Conservation (phyloP, 2,329 filamentous ascomycete genomes). For the Pseudogymnoascus sp. region DNA sequence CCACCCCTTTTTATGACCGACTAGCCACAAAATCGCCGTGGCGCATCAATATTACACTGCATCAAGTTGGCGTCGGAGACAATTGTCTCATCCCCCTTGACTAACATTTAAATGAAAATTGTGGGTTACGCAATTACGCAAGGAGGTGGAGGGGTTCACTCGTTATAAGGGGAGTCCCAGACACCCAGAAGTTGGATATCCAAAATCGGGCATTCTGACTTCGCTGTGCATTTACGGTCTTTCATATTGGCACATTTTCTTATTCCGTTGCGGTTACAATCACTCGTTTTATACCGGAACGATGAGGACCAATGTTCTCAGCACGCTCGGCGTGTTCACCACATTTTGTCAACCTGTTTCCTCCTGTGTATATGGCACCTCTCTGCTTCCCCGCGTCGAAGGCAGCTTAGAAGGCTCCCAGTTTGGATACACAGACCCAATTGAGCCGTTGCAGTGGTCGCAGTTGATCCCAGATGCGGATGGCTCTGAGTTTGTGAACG, state of each 20-base stretch:
- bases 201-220: neutral
- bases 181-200: neutral
- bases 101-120: neutral
- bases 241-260: neutral
- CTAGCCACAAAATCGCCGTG: neutral
- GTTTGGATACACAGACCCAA: neutral
- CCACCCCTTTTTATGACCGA: neutral
- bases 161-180: constrained; percentile 2
- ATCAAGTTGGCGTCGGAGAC: neutral
- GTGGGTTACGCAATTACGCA: constrained; percentile 4
- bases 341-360: neutral
- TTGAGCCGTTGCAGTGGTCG: neutral
- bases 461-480: neutral
- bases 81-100: neutral
- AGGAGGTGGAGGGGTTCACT: neutral
- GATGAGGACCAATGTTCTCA: neutral
- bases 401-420: neutral
- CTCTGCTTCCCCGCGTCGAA: neutral
- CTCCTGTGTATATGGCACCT: neutral
- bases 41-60: constrained; percentile 1
- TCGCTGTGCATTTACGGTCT: neutral
- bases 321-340: constrained; percentile 2
- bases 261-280: neutral
- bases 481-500: neutral
- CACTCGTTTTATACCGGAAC: neutral